Evolutionary conservation across 2,329 filamentous ascomycete genomes (phyloP), one percentile per base, ranked within the genome.

Genomic region (Microsporum ferrugineum): DNA sequence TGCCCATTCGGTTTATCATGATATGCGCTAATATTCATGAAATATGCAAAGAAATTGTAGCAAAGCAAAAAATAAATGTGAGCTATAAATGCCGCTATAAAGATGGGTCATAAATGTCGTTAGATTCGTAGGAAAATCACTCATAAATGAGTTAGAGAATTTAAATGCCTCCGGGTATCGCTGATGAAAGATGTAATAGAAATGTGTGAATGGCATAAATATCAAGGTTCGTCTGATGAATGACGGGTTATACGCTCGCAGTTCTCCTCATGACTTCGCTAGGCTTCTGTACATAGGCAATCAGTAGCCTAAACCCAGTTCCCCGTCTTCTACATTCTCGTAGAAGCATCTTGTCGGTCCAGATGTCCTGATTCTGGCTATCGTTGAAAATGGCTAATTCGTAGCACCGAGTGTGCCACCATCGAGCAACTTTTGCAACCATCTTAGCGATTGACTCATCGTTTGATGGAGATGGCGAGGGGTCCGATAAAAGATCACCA

Each of bases 341-440:
- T 55, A 97, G 77, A 33, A 97, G 76, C 7, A 81, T 80, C 60
- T 81, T 83, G 70, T 96, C 88, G 55, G 80, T 82, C 87, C 91
- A 97, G 66, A 97, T 88, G 63, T 74, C 83, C 53, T 78, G 76
- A 56, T 77, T 75, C 57, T 78, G 71, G 57, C 77, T 72, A 62
- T 80, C 74, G 1, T 73, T 71, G 62, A 82, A 73, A 6, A 85
- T 78, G 3, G 82, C 80, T 61, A 82, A 84, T 74, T 96, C 92
- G 72, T 96, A 97, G 77, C 92, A 96, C 59, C 88, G 84, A 7
- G 85, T 88, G 74, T 96, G 97, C 94, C 94, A 99, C 90, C 92
- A 97, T 49, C 94, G 83, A 1, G 91, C 92, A 8, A 97, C 92
- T 64, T 86, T 87, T 14, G 91, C 88, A 27, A 97, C 91, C 80